Percentiles rank a stretch among this genome's conserved stretches.
phyloP scores from a whole-genome alignment of 495 filamentous ascomycete genomes.

The Aspergillus egyptiacus region DNA sequence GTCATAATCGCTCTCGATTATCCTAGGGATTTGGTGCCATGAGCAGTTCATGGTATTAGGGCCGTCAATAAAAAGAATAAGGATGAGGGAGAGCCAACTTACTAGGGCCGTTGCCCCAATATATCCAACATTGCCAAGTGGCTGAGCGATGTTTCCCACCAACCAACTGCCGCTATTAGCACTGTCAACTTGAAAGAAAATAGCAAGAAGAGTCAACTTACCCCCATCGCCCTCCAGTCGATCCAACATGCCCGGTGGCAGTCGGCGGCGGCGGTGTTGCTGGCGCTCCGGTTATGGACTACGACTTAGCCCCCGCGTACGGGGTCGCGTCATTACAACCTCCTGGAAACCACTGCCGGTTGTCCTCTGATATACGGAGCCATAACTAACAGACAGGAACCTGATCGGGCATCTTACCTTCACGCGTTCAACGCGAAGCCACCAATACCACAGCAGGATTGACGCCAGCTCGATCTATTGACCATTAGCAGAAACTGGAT shows the following conservation, averaged over 20 bases:
- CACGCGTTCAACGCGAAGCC: not conserved
- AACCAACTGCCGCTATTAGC: conserved; percentile 1
- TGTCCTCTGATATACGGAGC: not conserved
- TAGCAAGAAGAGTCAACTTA: conserved; percentile 1
- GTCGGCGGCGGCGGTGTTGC: conserved; percentile 1
- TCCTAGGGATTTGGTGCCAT: no score
- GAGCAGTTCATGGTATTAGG: no score
- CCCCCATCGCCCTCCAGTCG: conserved; percentile 9
- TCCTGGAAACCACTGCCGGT: conserved; percentile 12
- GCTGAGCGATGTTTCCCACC: not conserved
- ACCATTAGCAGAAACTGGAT: conserved; percentile 16
- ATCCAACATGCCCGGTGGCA: not conserved
- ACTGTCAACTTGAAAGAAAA: not conserved
- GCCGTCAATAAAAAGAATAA: no score
- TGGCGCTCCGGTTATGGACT: conserved; percentile 13
- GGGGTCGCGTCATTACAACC: conserved; percentile 17
- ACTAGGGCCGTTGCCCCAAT: no score
- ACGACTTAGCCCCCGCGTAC: conserved; percentile 15
- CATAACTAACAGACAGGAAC: not conserved
- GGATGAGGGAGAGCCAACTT: no score
- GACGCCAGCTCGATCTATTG: conserved; percentile 15
- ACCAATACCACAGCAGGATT: conserved; percentile 15
- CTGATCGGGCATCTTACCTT: not conserved
- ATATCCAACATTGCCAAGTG: not conserved
- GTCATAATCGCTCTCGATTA: no score